Conservation (phyloP, 352 stramenopile species). For the Thalassiosira exigua region DNA sequence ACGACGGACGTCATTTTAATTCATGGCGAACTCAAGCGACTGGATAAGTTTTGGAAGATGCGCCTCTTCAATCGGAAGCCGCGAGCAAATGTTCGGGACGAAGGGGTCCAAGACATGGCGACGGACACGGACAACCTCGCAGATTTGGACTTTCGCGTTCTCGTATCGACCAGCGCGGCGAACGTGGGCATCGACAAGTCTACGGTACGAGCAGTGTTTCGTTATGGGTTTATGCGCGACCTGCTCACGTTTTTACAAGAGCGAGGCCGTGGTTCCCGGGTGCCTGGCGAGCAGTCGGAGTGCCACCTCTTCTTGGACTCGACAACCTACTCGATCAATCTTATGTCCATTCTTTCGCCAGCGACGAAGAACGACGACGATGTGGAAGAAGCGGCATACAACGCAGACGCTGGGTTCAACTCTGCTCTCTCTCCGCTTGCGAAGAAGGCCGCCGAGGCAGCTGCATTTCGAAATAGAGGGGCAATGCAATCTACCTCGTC, state of each 20-base stretch:
- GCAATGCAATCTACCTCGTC: neutral
- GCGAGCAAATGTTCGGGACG: too few relatives aligned
- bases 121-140: neutral
- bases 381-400: neutral
- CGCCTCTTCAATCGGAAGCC: slow-evolving; percentile 2
- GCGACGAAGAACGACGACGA: neutral
- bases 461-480: neutral
- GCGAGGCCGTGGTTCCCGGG: neutral
- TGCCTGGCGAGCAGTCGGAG: neutral
- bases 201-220: neutral
- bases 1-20: neutral
- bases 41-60: slow-evolving; percentile 1
- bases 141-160: neutral
- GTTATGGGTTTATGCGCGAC: neutral
- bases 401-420: neutral
- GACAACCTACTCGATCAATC: neutral
- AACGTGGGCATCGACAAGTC: slow-evolving; percentile 2
- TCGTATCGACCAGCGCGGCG: neutral
- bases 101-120: too few relatives aligned
- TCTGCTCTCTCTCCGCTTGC: neutral
- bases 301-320: neutral
- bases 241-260: slow-evolving; percentile 8
- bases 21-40: neutral
- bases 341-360: neutral
- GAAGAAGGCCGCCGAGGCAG: neutral